Base-by-base conservation (phyloP, 2,329 filamentous ascomycete species). In the Boeremia lycopersici region DNA sequence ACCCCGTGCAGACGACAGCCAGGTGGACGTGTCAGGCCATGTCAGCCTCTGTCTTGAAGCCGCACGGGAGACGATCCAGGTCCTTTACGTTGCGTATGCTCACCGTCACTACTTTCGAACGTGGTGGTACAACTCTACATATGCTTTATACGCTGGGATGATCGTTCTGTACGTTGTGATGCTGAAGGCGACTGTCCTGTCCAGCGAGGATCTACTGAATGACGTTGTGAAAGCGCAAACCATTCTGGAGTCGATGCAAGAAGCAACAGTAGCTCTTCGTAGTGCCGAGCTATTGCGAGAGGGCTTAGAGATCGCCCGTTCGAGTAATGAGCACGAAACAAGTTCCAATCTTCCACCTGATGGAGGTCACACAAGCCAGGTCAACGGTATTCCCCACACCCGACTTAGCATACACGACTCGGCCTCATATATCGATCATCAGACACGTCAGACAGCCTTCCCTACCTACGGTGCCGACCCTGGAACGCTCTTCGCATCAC, bases 121-220 rank as follows among this genome's bases (percentile, higher is more conserved):
- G 8, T 48, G 31, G 44, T 48, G 44, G 34, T 48, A 48, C 26
- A 48, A 48, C 28, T 36, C 44, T 17, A 48, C 34, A 11, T 38
- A 48, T 23, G 30, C 33, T 2, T 25, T 39, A 12, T 48, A 38
- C 25, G 44, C 34, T 9, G 34, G 34, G 12, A 48, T 48, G 34
- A 35, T 48, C n/a, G 34, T 38, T 4, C 30, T 48, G 13, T 48
- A 48, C 7, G 34, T 48, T 13, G 26, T 48, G 30, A 48, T 48
- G 44, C 44, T 48, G 6, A 15, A 23, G 28, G 30, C 30, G 17
- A 48, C 34, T 28, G 34, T 25, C 17, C 9, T 48, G 15, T 29
- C 12, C 26, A 48, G 34, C 30, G 34, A 48, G 2, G 44, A 48
- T 4, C 23, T 38, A 15, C 44, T 48, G 15, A 28, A 39, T 19